These are phyloP conservation scores for Nemania bipapillata DNA, from an alignment of 2,329 filamentous ascomycete genomes.

Conservation along the genomic window DNA sequence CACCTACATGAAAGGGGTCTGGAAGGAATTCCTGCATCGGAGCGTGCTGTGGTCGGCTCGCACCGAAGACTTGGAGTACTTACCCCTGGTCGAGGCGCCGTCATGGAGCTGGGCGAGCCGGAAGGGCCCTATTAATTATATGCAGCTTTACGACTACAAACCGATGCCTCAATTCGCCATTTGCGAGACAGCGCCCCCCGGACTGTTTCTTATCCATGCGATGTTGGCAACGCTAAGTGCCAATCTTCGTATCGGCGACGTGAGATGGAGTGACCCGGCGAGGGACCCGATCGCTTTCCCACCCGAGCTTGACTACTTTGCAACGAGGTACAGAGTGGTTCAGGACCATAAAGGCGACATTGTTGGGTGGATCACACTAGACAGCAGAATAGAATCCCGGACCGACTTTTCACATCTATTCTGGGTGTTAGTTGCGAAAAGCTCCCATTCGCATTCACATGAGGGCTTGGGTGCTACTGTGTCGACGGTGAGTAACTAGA, in stretches of 20 bases:
- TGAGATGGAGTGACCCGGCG: constrained; percentile 9
- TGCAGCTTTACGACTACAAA: constrained; percentile 17
- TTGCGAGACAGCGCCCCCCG: not conserved
- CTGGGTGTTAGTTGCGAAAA: constrained; percentile 15
- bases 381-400: not conserved
- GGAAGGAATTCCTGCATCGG: constrained; percentile 7
- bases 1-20: constrained; percentile 19
- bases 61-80: constrained; percentile 15
- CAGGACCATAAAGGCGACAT: not conserved
- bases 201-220: not conserved
- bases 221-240: not conserved
- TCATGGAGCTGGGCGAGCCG: constrained; percentile 26
- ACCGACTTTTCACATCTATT: constrained; percentile 2
- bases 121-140: constrained; percentile 14
- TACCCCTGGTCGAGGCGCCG: constrained; percentile 1
- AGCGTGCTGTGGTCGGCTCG: constrained; percentile 21
- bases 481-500: not conserved
- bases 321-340: constrained; percentile 12
- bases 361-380: constrained; percentile 21
- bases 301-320: constrained; percentile 10
- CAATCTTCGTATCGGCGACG: not conserved
- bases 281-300: constrained; percentile 9
- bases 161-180: not conserved
- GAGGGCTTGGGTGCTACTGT: not conserved
- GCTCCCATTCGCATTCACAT: not conserved